Percentiles rank a stretch among this genome's conserved stretches.
These are phyloP conservation scores for Xylaria sp. DNA, from an alignment of 2,329 filamentous ascomycete species.

Conservation along the genomic window DNA sequence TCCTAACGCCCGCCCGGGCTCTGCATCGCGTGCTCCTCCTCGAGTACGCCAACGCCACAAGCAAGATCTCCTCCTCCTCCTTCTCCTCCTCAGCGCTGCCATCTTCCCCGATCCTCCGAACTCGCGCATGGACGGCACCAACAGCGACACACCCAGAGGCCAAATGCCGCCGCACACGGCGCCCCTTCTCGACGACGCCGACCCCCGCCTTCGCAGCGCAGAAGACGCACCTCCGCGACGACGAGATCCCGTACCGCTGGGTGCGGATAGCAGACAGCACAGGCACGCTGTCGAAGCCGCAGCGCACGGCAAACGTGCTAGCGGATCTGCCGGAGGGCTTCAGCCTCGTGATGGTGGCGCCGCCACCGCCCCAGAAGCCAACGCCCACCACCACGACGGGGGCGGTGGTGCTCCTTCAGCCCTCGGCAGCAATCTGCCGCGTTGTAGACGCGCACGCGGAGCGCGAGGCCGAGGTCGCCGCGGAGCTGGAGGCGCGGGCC, in stretches of 20 bases:
- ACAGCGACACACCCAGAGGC: not conserved
- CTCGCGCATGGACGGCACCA: not conserved
- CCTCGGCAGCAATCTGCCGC: slow-evolving; percentile 66
- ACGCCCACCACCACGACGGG: no score
- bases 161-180: not conserved
- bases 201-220: not conserved
- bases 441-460: slow-evolving; percentile 69
- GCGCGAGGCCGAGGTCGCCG: slow-evolving; percentile 49
- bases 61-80: slow-evolving; percentile 10
- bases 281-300: slow-evolving; percentile 40
- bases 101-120: not conserved
- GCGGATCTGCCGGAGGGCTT: slow-evolving; percentile 32
- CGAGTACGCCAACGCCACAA: slow-evolving; percentile 32
- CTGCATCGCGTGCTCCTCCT: slow-evolving; percentile 46
- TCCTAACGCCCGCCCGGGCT: slow-evolving; percentile 46
- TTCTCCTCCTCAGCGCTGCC: not conserved
- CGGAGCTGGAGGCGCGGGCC: slow-evolving; percentile 54
- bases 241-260: slow-evolving; percentile 56
- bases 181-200: slow-evolving; percentile 23
- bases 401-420: no score
- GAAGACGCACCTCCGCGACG: slow-evolving; percentile 53
- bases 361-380: slow-evolving; percentile 40
- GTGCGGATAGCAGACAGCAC: slow-evolving; percentile 47
- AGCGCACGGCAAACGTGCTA: slow-evolving; percentile 37
- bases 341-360: slow-evolving; percentile 46